phyloP scores from a whole-genome alignment of 441 rosid species.

The Arabidopsis lyrata region DNA sequence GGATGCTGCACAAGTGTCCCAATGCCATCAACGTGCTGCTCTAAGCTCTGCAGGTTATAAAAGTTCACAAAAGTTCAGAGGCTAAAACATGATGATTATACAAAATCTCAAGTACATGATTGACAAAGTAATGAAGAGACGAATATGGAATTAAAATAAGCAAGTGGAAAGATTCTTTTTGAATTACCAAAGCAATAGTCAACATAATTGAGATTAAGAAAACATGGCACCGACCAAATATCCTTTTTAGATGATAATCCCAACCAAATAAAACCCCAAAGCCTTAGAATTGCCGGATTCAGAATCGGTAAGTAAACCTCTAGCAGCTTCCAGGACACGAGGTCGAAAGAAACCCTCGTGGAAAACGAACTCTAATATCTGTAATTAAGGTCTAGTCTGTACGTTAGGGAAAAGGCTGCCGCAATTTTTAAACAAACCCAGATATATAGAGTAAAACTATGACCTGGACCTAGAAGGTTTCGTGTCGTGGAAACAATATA shows the following conservation, averaged over 20 bases:
- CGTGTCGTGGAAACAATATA: conserved; percentile 20
- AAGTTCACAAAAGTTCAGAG: conserved; percentile 1
- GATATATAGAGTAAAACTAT: not conserved
- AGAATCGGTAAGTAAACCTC: not conserved
- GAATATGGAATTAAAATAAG: conserved; percentile 1
- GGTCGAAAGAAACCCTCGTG: not conserved
- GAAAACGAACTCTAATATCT: not conserved
- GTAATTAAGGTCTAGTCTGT: not conserved
- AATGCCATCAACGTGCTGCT: conserved; percentile 70
- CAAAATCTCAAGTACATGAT: not conserved
- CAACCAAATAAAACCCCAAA: conserved; percentile 1
- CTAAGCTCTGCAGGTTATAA: conserved; percentile 58
- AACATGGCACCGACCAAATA: conserved; percentile 13
- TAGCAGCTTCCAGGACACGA: not conserved
- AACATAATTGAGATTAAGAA: not conserved
- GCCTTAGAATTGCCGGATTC: not conserved
- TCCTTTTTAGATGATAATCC: not conserved
- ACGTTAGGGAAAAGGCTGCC: no score
- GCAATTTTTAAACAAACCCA: not conserved
- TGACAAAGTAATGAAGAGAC: not conserved
- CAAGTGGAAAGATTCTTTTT: not conserved
- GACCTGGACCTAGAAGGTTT: not conserved
- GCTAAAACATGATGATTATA: not conserved
- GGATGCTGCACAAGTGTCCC: conserved; percentile 55
- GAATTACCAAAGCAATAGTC: conserved; percentile 3